Base-by-base conservation (phyloP, 768 basidiomycete genomes). In the Tephrocybe sp. region DNA sequence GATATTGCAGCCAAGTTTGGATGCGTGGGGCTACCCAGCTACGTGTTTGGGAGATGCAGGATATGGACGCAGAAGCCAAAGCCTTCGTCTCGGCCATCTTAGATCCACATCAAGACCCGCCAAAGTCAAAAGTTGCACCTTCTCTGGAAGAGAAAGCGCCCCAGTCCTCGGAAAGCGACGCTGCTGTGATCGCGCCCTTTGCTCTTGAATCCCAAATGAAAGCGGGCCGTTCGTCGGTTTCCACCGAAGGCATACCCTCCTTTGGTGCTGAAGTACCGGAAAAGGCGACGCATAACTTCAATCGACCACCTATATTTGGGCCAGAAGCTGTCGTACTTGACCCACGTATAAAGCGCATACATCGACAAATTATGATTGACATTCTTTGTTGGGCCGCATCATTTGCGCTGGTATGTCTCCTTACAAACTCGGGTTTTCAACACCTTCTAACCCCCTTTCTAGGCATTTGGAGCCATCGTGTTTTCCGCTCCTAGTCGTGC, bases 31-130 rank as follows among this genome's bases (percentile, higher is more conserved):
- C 51, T 13, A 61, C 57, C 19, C 71, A 73, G 50, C 52, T 74
- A 24, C 64, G 65, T 13, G 58, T 59, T 4, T 74, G 73, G 73
- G 72, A 74, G 52, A 60, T 74, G 50, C 47, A 64, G 52, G 64
- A 66, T 29, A 57, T 58, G 39, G 60, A 67, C 44, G 53, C 54
- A 48, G 64, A 68, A 45, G 59, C 58, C 11, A 53, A 53, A n/a
- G 33, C 31, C 3, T 64, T 60, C 49, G 55, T 64, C 25, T 23
- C 52, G 15, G 40, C 54, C 1, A 52, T 64, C 38, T 45, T 56
- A 21, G 41, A 44, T n/a, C 49, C 45, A 18, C 38, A 49, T 29
- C 27, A 40, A 45, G 33, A 34, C 15, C 12, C 23, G 19, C 37
- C 44, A 31, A 31, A 16, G 23, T 16, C 33, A 30, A 30, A 29